Base-by-base conservation (phyloP, 2,329 filamentous ascomycete genomes). In the Penicillium sclerotiorum region DNA sequence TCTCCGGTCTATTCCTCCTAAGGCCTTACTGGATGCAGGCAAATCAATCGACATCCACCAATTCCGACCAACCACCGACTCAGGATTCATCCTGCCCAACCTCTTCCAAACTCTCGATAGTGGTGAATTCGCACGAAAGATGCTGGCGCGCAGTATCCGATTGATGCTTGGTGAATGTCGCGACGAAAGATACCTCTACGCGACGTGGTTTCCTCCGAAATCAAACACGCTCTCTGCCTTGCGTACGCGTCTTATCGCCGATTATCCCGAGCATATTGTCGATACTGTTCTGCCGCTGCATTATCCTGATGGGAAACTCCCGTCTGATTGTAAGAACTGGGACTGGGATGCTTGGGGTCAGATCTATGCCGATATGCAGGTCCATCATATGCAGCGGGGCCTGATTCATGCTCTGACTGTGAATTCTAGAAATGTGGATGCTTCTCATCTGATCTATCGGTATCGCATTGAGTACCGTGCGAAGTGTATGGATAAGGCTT, bases 351-450 rank as follows among this genome's bases (percentile, higher is more conserved):
- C 76, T 0, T 83, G 82, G 60, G 80, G 80, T 1, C 69, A 68
- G 12, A 69, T 83, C 5, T 83, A 83, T 54, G 80, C 80, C 3
- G 77, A 82, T 46, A 76, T 82, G 52, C 80, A 83, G 58, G 77
- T 83, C 8, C 75, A 83, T 56, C 66, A 69, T 15, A 73, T 81
- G 13, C 73, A 80, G 60, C 75, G 80, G 6, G 80, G 80, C 0
- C 75, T 83, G 48, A 67, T 77, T 5, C 64, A 75, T 28, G 71
- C 72, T 0, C 67, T 84, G 1, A 70, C 70, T 0, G 44, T 35
- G 2, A 61, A 61, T 0, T 58, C 64, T 13, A 70, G 69, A 3
- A 76, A 75, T 0, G 72, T 75, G 0, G 76, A 72, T 4, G 59
- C 57, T 8, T 56, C 53, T 7, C 64, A 71, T 41, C 66, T 81